phyloP scores from a whole-genome alignment of 78 protist genomes.

The Thecamonas trahens region DNA sequence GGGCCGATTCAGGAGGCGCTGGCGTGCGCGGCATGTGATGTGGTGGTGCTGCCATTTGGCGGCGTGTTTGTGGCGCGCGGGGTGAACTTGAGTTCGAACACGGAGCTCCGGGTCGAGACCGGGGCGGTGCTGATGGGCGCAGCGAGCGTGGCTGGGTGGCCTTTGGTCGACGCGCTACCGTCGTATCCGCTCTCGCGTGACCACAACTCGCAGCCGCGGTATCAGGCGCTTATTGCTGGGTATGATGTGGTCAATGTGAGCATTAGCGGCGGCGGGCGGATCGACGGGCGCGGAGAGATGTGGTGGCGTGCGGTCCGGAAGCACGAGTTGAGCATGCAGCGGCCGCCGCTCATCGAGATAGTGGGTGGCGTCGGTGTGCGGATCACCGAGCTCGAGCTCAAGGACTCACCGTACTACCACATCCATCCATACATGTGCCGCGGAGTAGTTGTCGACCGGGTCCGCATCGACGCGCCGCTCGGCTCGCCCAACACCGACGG shows the following conservation, averaged over 20 bases:
- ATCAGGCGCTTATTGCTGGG: slow-evolving; percentile 5
- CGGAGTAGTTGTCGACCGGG: slow-evolving; percentile 11
- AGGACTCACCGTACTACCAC: slow-evolving; percentile 27
- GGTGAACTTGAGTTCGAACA: not conserved
- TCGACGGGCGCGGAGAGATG: slow-evolving; percentile 19
- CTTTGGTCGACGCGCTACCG: slow-evolving; percentile 12
- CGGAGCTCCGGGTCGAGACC: not conserved
- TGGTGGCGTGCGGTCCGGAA: slow-evolving; percentile 21
- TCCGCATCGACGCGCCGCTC: slow-evolving; percentile 16
- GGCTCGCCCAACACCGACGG: slow-evolving; percentile 42
- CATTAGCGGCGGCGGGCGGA: slow-evolving; percentile 8
- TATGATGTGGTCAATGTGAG: not conserved
- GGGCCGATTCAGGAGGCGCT: not conserved
- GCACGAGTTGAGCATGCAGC: not conserved
- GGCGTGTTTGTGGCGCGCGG: slow-evolving; percentile 1
- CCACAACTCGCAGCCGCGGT: not conserved
- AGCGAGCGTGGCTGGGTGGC: not conserved
- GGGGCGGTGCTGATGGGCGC: slow-evolving; percentile 1
- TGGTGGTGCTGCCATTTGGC: not conserved
- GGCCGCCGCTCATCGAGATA: slow-evolving; percentile 27
- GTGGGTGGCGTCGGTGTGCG: not conserved
- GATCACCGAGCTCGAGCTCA: slow-evolving; percentile 9
- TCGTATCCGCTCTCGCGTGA: slow-evolving; percentile 5
- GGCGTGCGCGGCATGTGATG: not conserved
- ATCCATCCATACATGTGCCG: slow-evolving; percentile 22